Evolutionary conservation across 257 asterid species (phyloP), one percentile per base, ranked within the genome.

Genomic region (Solanum pimpinellifolium): DNA sequence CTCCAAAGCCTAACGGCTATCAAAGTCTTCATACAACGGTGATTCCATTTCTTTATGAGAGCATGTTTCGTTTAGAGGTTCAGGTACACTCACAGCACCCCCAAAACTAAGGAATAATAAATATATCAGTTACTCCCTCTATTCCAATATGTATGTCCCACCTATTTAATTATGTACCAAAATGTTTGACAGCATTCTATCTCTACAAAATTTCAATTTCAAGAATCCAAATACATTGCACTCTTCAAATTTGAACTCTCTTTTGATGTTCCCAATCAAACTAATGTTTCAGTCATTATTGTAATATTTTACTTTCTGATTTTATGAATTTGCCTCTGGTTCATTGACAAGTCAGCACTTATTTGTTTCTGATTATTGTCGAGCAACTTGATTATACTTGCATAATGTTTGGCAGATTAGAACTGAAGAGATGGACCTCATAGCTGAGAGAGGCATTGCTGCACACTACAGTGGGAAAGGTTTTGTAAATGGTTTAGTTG

Each of bases 1-100:
- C 99, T 65, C 95, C 99, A 21, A 70, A 91, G 85, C 98, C 99
- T 49, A 96, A 96, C 88, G 98, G 99, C 88, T 96, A 96, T 91
- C 98, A 96, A 88, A 93, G 98, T 92, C 98, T 96, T 91, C 99
- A 96, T 90, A 94, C 99, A 72, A 95, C 98, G 49, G 99, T 94
- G 68, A 96, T 96, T 86, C 98, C 99, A 86, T 96, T 96, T 93
- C 98, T 95, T 66, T 95, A 95, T 86, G 98, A 95, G 92, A 96
- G 98, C 92, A 95, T 93, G 99, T 91, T 96, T 88, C 91, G 98
- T 87, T 92, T 96, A 90, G 99, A 96, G 91, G 98, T 96, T 88
- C 97, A 96, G 99, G 99, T 96, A 86, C 78, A 90, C 74, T 76
- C 84, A 86, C 84, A 86, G 20, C 35, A 27, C 85, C 85, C 68